Evolutionary conservation across 768 basidiomycete genomes (phyloP).

Genomic region (Agaricus sinodeliciosus): DNA sequence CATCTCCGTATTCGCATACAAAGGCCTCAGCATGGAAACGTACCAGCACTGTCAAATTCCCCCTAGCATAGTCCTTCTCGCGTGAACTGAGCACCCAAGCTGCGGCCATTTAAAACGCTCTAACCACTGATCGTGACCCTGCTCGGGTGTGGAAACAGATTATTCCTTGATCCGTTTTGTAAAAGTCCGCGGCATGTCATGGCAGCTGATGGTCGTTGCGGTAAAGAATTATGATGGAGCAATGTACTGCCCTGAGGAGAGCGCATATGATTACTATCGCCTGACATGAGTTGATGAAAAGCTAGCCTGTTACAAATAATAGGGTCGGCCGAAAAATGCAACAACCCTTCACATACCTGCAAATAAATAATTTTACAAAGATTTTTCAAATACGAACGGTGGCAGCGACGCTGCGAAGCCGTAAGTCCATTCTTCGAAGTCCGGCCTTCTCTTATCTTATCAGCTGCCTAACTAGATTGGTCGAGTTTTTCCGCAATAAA

Average conservation of each 20-base stretch:
- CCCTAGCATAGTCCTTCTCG: neutral
- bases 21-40: neutral
- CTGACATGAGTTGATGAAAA: no score
- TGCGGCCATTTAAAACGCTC: neutral
- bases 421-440: no score
- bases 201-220: neutral
- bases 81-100: neutral
- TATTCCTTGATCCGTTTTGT: neutral
- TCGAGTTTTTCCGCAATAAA: no score
- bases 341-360: no score
- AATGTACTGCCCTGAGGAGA: no score
- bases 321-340: no score
- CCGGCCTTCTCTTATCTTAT: no score
- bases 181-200: neutral
- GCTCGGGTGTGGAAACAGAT: neutral
- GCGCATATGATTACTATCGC: no score
- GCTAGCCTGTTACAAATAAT: no score
- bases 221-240: neutral
- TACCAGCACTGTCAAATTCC: neutral
- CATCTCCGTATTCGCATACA: constrained; percentile 4
- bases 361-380: no score
- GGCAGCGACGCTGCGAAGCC: neutral
- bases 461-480: no score
- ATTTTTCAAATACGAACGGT: no score
- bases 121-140: neutral